Base-by-base conservation (phyloP, 129 eudicot genomes). In the Centella asiatica region DNA sequence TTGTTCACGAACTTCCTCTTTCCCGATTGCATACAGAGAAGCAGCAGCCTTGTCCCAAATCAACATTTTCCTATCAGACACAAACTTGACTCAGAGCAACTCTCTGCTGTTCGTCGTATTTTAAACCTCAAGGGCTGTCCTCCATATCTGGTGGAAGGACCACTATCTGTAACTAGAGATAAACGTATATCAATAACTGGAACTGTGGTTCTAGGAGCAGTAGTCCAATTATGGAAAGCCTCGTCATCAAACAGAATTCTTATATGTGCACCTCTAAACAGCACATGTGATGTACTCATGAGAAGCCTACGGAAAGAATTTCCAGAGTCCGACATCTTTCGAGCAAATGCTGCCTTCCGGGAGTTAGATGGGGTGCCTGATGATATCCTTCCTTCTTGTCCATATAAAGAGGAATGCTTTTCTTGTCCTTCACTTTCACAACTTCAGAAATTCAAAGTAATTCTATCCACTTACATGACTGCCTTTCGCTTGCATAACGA, bases 281-380 rank as follows among this genome's bases (percentile, higher is more conserved):
- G 17, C 14, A 57, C 71, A 1, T 63, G 74, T 48, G 79, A 75
- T 29, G 40, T 44, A 49, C 50, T 75, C 6, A 37, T 69, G 74
- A 63, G 60, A 36, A 65, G 67, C 62, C 61, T 68, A 3, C 39
- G 48, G 51, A 29, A 19, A 24, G 60, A 47, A 51, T 47, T 75
- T 48, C 60, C 54, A 0, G 57, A 63, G 59, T 69, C 74, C 23
- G 46, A 46, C 22, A 75, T 75, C 33, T 69, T 75, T 47, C 63
- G 79, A 48, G 74, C 71, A n/a, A 68, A 75, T 69, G 74, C 79
- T 19, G 74, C 74, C 25, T 68, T 69, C 33, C 61, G 79, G 31
- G 74, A 62, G 46, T n/a, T 55, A 3, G 67, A 75, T 39, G 74
- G 64, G 27, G 78, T 74, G 26, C 78, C 64, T 25, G 1, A 22